Percentiles rank a stretch among this genome's conserved stretches.
phyloP scores from a whole-genome alignment of 768 basidiomycete species.

The Pholiota molesta region DNA sequence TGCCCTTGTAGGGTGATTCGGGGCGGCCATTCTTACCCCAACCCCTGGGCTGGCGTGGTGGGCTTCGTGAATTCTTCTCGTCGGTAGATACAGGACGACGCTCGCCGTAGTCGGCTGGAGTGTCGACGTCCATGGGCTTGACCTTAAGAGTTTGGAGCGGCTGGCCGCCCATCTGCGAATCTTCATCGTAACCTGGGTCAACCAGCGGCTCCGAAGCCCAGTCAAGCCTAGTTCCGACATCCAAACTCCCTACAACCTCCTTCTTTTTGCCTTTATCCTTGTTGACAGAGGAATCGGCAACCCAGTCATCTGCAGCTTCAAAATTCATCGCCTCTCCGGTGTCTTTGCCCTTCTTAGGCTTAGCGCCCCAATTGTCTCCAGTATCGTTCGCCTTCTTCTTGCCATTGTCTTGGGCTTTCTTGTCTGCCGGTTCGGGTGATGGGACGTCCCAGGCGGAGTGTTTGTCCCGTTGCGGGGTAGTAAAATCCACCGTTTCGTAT shows the following conservation, averaged over 20 bases:
- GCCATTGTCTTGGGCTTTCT: neutral
- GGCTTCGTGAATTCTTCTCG: neutral
- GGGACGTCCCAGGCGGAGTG: neutral
- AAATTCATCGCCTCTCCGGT: neutral
- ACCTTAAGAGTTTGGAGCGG: neutral
- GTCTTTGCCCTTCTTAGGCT: neutral
- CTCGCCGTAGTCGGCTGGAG: neutral
- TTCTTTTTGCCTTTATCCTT: slow-evolving; percentile 5
- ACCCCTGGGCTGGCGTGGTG: neutral
- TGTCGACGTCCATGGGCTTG: neutral
- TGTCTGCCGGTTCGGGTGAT: slow-evolving; percentile 1
- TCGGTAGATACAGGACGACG: neutral
- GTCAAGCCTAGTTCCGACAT: neutral
- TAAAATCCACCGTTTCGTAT: neutral
- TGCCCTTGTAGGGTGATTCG: neutral
- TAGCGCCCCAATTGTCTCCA: neutral
- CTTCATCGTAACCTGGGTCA: neutral
- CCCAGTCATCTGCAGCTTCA: neutral
- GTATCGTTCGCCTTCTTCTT: slow-evolving; percentile 6
- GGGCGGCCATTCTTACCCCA: neutral
- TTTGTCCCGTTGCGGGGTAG: neutral
- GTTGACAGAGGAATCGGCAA: neutral
- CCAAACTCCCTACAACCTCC: neutral
- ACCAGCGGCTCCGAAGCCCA: neutral
- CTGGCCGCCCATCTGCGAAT: neutral